Conservation (phyloP, 805 yeast species). For the Lipomyces anomalus region DNA sequence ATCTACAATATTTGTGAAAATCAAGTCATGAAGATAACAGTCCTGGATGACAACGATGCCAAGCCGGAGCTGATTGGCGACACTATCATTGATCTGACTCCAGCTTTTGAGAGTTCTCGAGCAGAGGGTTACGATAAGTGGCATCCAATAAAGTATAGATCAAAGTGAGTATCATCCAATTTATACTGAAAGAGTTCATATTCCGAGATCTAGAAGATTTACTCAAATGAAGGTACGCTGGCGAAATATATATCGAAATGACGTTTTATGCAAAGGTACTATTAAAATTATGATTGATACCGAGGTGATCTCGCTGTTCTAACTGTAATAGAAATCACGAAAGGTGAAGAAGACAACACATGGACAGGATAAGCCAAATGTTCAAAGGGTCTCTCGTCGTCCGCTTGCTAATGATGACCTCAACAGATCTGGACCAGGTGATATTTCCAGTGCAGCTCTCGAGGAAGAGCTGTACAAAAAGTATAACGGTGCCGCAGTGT, state of each 20-base stretch:
- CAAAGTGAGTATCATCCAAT: no score
- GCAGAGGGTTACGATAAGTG: constrained; percentile 79
- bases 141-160: constrained; percentile 65
- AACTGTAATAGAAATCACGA: no score
- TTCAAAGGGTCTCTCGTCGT: no score
- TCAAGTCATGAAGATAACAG: constrained; percentile 64
- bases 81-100: constrained; percentile 67
- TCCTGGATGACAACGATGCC: constrained; percentile 75
- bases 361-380: no score
- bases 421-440: no score
- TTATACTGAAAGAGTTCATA: not conserved
- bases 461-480: no score
- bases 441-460: no score
- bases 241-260: constrained; percentile 83
- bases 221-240: constrained; percentile 62
- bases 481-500: no score
- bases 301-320: no score
- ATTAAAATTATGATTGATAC: no score
- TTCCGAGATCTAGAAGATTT: not conserved
- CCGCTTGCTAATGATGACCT: no score
- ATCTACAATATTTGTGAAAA: constrained; percentile 55
- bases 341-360: no score
- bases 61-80: constrained; percentile 78
- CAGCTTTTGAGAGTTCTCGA: constrained; percentile 60
- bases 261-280: constrained; percentile 57